Evolutionary conservation across 2,329 filamentous ascomycete genomes (phyloP).

Genomic region (Periconia macrospinosa): DNA sequence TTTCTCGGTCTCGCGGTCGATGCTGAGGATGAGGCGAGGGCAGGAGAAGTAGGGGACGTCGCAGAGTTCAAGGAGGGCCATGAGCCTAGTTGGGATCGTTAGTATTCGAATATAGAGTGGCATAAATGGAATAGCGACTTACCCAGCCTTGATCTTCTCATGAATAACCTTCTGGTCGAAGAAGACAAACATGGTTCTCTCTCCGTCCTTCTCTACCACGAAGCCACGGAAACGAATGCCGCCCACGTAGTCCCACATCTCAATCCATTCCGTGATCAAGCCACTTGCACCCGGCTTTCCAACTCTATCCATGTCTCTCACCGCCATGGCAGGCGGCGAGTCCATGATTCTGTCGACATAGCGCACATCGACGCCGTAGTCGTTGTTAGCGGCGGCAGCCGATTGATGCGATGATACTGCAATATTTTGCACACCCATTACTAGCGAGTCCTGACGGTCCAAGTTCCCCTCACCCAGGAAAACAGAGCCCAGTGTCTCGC

Average conservation of each 20-base stretch:
- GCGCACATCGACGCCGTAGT: constrained; percentile 30
- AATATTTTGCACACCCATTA: constrained; percentile 69
- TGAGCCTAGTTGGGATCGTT: constrained; percentile 50
- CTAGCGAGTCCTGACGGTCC: constrained; percentile 78
- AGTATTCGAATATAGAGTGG: constrained; percentile 2
- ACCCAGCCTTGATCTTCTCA: constrained; percentile 85
- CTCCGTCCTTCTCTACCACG: constrained; percentile 68
- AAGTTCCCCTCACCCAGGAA: constrained; percentile 94
- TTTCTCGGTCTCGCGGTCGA: constrained; percentile 69
- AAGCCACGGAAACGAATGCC: constrained; percentile 87
- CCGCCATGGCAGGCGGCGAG: constrained; percentile 32
- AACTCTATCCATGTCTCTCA: constrained; percentile 25
- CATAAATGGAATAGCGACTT: constrained; percentile 44
- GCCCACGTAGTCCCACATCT: constrained; percentile 83
- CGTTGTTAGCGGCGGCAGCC: constrained; percentile 24
- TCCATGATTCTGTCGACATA: constrained; percentile 28
- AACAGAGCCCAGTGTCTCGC: constrained; percentile 88
- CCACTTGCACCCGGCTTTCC: constrained; percentile 23
- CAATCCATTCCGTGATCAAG: constrained; percentile 66
- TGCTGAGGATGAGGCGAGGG: constrained; percentile 75
- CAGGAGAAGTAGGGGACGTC: constrained; percentile 72
- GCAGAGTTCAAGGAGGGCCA: constrained; percentile 87
- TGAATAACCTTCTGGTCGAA: constrained; percentile 75
- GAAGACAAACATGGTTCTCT: constrained; percentile 83
- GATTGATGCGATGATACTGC: constrained; percentile 13